phyloP scores from a whole-genome alignment of 805 yeast genomes.

The Pichia cephalocereana region DNA sequence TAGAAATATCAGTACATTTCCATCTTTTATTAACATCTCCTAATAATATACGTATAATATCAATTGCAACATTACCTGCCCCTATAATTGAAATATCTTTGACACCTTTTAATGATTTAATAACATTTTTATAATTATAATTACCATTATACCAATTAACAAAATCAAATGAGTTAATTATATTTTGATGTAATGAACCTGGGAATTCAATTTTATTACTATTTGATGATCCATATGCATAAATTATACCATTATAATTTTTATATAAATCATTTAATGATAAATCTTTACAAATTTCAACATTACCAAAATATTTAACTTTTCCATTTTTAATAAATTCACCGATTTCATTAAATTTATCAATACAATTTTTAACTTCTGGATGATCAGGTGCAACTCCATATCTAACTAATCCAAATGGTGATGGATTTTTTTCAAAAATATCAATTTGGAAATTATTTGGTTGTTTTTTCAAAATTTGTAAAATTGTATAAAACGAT shows the following conservation, averaged over 20 bases:
- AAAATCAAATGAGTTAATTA: constrained; percentile 72
- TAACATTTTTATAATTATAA: constrained; percentile 44
- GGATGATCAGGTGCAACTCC: constrained; percentile 99
- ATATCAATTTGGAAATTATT: constrained; percentile 44
- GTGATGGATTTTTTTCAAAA: constrained; percentile 80
- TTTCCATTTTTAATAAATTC: constrained; percentile 11
- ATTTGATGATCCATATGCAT: constrained; percentile 75
- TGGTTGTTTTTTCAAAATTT: constrained; percentile 39
- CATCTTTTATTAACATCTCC: constrained; percentile 41
- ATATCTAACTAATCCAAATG: constrained; percentile 82
- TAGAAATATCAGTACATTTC: constrained; percentile 63
- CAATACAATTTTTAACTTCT: constrained; percentile 81
- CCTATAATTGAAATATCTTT: constrained; percentile 78
- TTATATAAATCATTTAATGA: constrained; percentile 38
- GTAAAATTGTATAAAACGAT: constrained; percentile 83
- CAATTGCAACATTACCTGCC: constrained; percentile 94
- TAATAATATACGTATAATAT: constrained; percentile 72
- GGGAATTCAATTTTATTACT: constrained; percentile 29
- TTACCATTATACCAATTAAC: constrained; percentile 97
- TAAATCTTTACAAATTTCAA: constrained; percentile 34
- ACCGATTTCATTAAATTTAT: constrained; percentile 48
- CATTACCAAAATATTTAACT: constrained; percentile 64
- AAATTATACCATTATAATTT: constrained; percentile 62
- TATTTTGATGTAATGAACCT: constrained; percentile 54
- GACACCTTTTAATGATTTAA: constrained; percentile 53